Evolutionary conservation across 169 alveolate species (phyloP), one percentile per base, ranked within the genome.

Genomic region (Plasmodium falciparum): DNA sequence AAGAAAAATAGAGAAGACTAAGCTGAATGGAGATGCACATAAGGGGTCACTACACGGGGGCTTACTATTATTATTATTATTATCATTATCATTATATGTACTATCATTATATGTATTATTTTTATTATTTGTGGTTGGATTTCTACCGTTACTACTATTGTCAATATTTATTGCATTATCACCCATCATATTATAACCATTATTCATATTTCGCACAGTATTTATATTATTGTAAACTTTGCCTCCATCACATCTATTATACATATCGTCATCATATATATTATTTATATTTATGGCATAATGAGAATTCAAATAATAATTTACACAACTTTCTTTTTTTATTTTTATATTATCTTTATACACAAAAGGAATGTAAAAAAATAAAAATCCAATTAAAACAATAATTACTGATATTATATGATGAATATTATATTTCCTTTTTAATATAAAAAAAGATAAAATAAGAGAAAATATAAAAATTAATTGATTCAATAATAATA

Each of bases 381-480:
- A 78, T 20, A 78, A 70, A 12, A 78, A 78, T 8, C 89, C 89
- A 26, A 50, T 58, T 52, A 78, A 24, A 2, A 78, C 89, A 47
- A 78, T 78, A 26, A 78, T 29, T 22, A 78, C 80, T 24, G 89
- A 78, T 56, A 78, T 15, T 22, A 39, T 71, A 43, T 78, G 89
- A 45, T 78, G 89, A 1, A 65, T 78, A 59, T 78, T 78, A 39
- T 78, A 78, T 59, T 78, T 49, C 17, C 89, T 78, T 66, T 66
- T 78, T 66, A 78, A 78, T 65, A 78, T 66, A 5, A 78, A 26
- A 59, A 17, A 78, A 4, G 89, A 78, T 78, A 78, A 66, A n/a
- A 78, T 59, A 66, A 78, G 65, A 43, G 89, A 78, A 59, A 78
- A 78, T 26, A 78, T 78, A 78, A 78, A 78, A 78, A 65, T 78